Percentiles rank a stretch among this genome's conserved stretches.
Conservation (phyloP, 768 basidiomycete genomes). For the Leccinum incarnatum region DNA sequence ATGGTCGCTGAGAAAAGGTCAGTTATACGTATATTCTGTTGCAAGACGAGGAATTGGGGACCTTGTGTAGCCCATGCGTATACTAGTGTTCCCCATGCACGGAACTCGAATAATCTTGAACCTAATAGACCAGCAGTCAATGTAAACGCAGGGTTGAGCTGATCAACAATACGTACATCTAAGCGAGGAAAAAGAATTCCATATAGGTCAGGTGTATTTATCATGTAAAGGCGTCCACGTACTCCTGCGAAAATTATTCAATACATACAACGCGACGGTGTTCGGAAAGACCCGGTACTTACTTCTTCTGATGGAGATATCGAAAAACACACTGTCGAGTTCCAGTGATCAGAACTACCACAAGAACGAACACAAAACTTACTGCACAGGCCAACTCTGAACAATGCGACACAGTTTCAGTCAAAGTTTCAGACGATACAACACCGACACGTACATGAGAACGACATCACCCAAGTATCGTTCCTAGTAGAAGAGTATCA, state of each 20-base stretch:
- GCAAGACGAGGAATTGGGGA: constrained; percentile 1
- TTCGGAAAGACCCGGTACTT: neutral
- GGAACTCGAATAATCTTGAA: constrained; percentile 26
- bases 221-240: constrained; percentile 5
- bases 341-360: neutral
- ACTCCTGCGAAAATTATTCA: constrained; percentile 21
- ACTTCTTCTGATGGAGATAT: constrained; percentile 18
- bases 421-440: constrained; percentile 1
- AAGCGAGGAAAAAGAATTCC: neutral
- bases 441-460: constrained; percentile 21
- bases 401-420: neutral
- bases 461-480: constrained; percentile 32
- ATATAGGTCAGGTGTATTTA: neutral
- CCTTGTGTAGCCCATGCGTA: constrained; percentile 34
- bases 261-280: neutral
- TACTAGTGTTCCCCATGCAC: constrained; percentile 32
- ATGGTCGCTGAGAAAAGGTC: constrained; percentile 24
- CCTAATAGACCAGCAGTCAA: neutral
- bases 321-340: constrained; percentile 22
- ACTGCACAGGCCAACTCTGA: constrained; percentile 22
- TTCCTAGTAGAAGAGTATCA: constrained; percentile 19
- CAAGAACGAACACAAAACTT: constrained; percentile 2
- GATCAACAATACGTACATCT: constrained; percentile 20
- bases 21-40: neutral
- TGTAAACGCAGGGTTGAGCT: neutral